A percentile compares a stretch with the other conserved stretches of the same genome.
These are phyloP conservation scores for Parmelia sp. DNA, from an alignment of 495 filamentous ascomycete species.

Conservation along the genomic window DNA sequence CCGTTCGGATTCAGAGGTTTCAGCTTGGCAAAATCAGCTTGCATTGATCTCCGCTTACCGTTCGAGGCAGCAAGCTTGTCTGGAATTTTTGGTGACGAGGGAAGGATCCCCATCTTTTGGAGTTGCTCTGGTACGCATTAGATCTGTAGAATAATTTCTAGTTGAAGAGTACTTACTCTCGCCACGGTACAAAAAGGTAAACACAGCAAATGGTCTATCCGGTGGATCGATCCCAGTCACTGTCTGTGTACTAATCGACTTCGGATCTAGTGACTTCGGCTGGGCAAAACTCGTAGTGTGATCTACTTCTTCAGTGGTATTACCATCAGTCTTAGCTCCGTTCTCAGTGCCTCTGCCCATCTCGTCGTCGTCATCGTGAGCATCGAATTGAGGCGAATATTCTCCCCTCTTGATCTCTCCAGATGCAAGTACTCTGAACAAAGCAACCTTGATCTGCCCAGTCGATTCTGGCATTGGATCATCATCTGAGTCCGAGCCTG, in stretches of 20 bases:
- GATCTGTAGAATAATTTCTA: not conserved
- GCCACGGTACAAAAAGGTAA: constrained; percentile 97
- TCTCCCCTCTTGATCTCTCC: constrained; percentile 96
- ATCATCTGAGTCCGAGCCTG: constrained; percentile 72
- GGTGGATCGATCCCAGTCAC: constrained; percentile 97
- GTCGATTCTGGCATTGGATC: constrained; percentile 90
- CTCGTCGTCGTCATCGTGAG: constrained; percentile 83
- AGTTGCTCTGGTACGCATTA: constrained; percentile 60
- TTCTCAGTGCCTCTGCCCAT: constrained; percentile 44
- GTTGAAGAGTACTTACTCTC: constrained; percentile 60
- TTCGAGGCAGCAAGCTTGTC: constrained; percentile 47
- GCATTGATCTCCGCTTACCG: constrained; percentile 66
- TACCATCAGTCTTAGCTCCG: constrained; percentile 35
- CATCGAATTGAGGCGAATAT: constrained; percentile 97
- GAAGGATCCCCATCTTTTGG: constrained; percentile 84
- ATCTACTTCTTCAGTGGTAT: constrained; percentile 56
- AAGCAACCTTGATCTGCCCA: constrained; percentile 95
- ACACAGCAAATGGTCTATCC: constrained; percentile 91
- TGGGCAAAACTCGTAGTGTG: constrained; percentile 99
- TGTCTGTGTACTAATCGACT: constrained; percentile 95
- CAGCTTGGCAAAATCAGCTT: constrained; percentile 77
- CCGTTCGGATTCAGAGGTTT: constrained; percentile 74
- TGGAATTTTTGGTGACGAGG: constrained; percentile 52
- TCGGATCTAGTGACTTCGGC: constrained; percentile 92
- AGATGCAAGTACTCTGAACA: constrained; percentile 91